A percentile compares a stretch with the other conserved stretches of the same genome.
phyloP scores from a whole-genome alignment of 371 early-diverging fungal species.

The Encephalitozoon intestinalis region DNA sequence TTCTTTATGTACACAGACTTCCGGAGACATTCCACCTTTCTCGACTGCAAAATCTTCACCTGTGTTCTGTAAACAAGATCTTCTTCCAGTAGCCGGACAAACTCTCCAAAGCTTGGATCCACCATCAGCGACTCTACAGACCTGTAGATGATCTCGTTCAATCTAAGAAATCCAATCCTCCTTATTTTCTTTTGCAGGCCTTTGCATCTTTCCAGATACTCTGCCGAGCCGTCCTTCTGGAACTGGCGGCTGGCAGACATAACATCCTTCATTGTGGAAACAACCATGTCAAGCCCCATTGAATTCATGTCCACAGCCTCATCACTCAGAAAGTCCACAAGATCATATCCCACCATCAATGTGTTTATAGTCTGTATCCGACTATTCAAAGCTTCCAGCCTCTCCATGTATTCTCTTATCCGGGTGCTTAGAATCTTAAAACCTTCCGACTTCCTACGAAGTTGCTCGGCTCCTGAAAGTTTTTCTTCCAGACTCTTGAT shows the following conservation, averaged over 20 bases:
- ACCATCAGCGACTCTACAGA: neutral
- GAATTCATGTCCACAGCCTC: neutral
- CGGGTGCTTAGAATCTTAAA: neutral
- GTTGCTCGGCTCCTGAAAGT: neutral
- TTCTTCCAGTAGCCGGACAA: neutral
- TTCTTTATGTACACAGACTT: neutral
- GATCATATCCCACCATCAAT: neutral
- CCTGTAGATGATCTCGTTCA: neutral
- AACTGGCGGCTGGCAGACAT: neutral
- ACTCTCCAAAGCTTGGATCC: neutral
- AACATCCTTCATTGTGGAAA: neutral
- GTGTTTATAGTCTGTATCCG: neutral
- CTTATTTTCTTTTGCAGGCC: neutral
- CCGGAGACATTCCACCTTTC: neutral
- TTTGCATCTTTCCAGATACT: neutral
- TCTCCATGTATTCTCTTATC: neutral
- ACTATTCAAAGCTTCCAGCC: neutral
- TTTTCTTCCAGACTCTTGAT: neutral
- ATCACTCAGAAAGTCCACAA: neutral
- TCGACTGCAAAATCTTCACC: neutral
- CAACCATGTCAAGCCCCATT: neutral
- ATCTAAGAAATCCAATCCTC: neutral
- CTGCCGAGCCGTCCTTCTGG: neutral
- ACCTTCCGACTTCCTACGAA: neutral
- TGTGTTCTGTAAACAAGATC: neutral